Percentiles rank a stretch among this genome's conserved stretches.
Evolutionary conservation across 2,329 filamentous ascomycete species (phyloP).

Genomic region (Microthyrium microscopicum): DNA sequence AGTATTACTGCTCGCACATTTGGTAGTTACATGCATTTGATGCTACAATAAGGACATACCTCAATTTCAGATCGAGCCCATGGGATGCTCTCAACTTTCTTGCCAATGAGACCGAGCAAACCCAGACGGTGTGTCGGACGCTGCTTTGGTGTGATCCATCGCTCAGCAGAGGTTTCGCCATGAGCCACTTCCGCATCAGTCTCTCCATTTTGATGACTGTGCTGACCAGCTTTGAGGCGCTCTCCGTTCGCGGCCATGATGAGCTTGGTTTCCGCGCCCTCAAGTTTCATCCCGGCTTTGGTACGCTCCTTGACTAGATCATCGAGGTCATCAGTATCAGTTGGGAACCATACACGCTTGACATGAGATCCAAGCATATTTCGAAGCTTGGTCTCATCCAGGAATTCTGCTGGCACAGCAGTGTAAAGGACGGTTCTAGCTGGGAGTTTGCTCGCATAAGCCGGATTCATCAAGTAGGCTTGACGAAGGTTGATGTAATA

Average conservation of each 20-base stretch:
- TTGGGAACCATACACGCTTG: constrained; percentile 29
- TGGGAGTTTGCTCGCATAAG: constrained; percentile 27
- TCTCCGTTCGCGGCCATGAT: constrained; percentile 19
- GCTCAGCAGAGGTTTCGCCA: constrained; percentile 29
- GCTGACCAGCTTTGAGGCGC: constrained; percentile 37
- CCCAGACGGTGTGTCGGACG: constrained; percentile 24
- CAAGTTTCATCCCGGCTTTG: constrained; percentile 25
- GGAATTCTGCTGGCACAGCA: constrained; percentile 25
- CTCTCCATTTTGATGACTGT: constrained; percentile 18
- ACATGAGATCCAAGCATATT: constrained; percentile 22
- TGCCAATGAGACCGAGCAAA: constrained; percentile 24
- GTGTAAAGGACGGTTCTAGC: constrained; percentile 31
- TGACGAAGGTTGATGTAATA: constrained; percentile 31
- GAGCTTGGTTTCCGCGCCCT: constrained; percentile 28
- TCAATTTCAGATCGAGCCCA: constrained; percentile 69
- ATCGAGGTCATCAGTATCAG: constrained; percentile 27
- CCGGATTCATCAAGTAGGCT: constrained; percentile 28
- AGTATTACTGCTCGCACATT: too few relatives aligned
- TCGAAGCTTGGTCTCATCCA: constrained; percentile 23
- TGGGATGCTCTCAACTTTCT: constrained; percentile 57
- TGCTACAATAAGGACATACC: too few relatives aligned
- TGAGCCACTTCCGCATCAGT: not conserved
- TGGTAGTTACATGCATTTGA: too few relatives aligned
- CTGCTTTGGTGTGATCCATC: constrained; percentile 24
- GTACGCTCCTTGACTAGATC: constrained; percentile 28